phyloP scores from a whole-genome alignment of 495 filamentous ascomycete genomes.

The Polyplosphaeria fusca region DNA sequence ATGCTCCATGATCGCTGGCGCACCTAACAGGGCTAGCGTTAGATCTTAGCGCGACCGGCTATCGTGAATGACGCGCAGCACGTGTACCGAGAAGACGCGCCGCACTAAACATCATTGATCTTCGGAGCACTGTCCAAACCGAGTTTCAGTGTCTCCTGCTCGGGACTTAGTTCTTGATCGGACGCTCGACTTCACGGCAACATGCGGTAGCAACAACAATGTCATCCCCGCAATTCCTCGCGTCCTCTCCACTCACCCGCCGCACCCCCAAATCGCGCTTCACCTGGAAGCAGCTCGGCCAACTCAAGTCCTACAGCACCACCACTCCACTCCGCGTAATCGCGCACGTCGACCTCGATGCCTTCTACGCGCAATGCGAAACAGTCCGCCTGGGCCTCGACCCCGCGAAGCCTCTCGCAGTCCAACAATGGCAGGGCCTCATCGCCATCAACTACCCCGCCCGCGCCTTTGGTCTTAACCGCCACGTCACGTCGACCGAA shows the following conservation, averaged over 20 bases:
- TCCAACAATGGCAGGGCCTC: constrained; percentile 84
- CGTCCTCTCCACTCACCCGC: constrained; percentile 34
- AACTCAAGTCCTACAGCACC: constrained; percentile 66
- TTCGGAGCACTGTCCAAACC: too few relatives aligned
- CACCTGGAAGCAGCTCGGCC: constrained; percentile 76
- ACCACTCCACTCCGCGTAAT: constrained; percentile 80
- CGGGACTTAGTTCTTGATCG: too few relatives aligned
- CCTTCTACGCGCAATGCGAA: constrained; percentile 97
- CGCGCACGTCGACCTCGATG: constrained; percentile 92
- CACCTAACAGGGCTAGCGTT: too few relatives aligned
- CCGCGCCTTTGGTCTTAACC: constrained; percentile 69
- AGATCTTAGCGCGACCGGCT: background rate
- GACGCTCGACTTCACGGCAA: too few relatives aligned
- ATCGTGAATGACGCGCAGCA: constrained; percentile 26
- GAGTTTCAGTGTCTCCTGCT: too few relatives aligned
- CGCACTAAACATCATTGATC: too few relatives aligned
- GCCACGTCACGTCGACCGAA: constrained; percentile 71
- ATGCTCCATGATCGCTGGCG: too few relatives aligned
- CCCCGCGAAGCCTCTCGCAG: constrained; percentile 75
- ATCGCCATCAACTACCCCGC: constrained; percentile 97
- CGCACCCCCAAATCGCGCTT: constrained; percentile 56
- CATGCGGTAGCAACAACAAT: constrained; percentile 5
- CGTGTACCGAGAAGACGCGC: constrained; percentile 21
- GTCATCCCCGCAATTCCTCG: constrained; percentile 39
- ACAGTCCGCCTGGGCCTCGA: constrained; percentile 72